Conservation (phyloP, 2,329 filamentous ascomycete genomes). For the Fusarium euwallaceae region DNA sequence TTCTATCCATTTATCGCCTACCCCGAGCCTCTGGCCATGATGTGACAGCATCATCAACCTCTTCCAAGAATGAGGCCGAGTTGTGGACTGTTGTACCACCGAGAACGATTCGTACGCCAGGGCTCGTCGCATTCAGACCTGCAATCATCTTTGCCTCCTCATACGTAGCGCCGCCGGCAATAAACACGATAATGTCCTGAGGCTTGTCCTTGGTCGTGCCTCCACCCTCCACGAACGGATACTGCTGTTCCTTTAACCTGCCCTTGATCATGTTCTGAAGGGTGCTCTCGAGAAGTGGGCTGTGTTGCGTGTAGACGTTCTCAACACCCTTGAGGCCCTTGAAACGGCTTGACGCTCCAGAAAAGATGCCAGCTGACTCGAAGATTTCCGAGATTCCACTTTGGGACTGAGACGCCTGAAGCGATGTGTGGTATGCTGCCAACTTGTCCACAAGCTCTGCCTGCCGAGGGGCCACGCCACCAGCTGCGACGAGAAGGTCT, state of each 20-base stretch:
- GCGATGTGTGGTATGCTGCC: slow-evolving; percentile 85
- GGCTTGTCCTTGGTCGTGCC: slow-evolving; percentile 93
- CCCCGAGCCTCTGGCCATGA: slow-evolving; percentile 80
- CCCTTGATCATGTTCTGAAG: slow-evolving; percentile 96
- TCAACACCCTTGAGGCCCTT: slow-evolving; percentile 97
- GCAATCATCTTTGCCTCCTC: slow-evolving; percentile 97
- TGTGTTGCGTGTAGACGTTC: slow-evolving; percentile 99
- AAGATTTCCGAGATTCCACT: slow-evolving; percentile 92
- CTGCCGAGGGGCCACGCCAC: slow-evolving; percentile 80
- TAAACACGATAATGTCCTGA: slow-evolving; percentile 95
- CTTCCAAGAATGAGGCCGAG: slow-evolving; percentile 87
- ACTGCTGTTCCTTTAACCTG: slow-evolving; percentile 85
- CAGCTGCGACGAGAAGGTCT: slow-evolving; percentile 86
- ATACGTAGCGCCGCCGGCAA: slow-evolving; percentile 93
- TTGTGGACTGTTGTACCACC: slow-evolving; percentile 93
- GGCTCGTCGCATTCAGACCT: slow-evolving; percentile 91
- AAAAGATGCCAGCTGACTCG: slow-evolving; percentile 91
- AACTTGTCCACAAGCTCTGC: slow-evolving; percentile 87
- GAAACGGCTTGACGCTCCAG: slow-evolving; percentile 86
- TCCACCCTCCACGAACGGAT: slow-evolving; percentile 92
- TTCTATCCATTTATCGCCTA: slow-evolving; percentile 38
- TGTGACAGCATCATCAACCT: slow-evolving; percentile 89
- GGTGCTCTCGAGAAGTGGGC: slow-evolving; percentile 86
- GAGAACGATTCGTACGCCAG: slow-evolving; percentile 88
- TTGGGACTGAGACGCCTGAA: slow-evolving; percentile 82